Conservation (phyloP, 495 filamentous ascomycete species). For the Penicillium ucsense region DNA sequence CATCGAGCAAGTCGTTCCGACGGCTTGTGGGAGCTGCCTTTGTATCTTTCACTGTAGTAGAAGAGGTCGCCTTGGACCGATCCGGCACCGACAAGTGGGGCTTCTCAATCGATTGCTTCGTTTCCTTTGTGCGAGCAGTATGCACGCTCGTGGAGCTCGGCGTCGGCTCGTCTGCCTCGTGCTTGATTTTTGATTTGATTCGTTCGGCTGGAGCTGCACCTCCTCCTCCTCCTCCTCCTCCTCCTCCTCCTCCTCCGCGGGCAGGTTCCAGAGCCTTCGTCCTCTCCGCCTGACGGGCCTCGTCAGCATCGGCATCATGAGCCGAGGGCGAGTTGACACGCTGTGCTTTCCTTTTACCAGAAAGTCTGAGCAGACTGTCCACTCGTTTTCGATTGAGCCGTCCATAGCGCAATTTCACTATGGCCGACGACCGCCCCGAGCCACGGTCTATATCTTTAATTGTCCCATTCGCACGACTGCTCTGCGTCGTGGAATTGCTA, state of each 20-base stretch:
- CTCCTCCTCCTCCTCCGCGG: not conserved
- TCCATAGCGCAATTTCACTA: constrained; percentile 34
- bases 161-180: constrained; percentile 8
- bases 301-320: constrained; percentile 16
- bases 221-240: no score
- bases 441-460: constrained; percentile 4
- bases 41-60: constrained; percentile 24
- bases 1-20: constrained; percentile 14
- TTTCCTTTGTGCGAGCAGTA: constrained; percentile 10
- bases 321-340: constrained; percentile 18
- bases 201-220: constrained; percentile 1
- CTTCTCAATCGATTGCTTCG: constrained; percentile 17
- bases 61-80: constrained; percentile 14
- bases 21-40: constrained; percentile 14
- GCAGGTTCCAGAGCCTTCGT: constrained; percentile 1
- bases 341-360: constrained; percentile 27
- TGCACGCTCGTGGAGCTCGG: constrained; percentile 3
- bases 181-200: constrained; percentile 13
- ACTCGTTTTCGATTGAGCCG: constrained; percentile 32
- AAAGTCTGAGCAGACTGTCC: constrained; percentile 36
- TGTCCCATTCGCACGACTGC: not conserved
- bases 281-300: constrained; percentile 10
- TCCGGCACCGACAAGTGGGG: constrained; percentile 17
- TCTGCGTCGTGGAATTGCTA: constrained; percentile 4
- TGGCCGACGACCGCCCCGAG: constrained; percentile 8